phyloP scores from a whole-genome alignment of 2,329 filamentous ascomycete genomes.

The Aspergillus persii region DNA sequence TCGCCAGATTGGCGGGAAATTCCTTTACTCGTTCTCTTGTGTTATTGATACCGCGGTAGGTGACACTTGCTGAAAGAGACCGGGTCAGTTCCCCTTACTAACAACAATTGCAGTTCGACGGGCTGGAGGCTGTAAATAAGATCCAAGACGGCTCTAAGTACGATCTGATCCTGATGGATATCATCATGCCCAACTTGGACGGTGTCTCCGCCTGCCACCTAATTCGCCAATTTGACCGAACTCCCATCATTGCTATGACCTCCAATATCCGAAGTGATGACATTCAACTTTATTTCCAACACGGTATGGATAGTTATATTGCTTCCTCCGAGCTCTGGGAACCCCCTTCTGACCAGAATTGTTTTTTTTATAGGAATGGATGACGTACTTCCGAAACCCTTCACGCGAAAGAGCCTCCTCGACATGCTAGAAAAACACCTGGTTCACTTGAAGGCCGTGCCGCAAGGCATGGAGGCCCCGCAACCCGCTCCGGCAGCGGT shows the following conservation, averaged over 20 bases:
- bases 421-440: constrained; percentile 87
- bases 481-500: constrained; percentile 35
- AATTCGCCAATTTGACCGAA: constrained; percentile 80
- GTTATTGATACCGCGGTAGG: constrained; percentile 62
- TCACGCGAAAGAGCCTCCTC: constrained; percentile 82
- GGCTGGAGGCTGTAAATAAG: constrained; percentile 86
- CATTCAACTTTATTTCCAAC: constrained; percentile 94
- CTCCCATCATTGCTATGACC: constrained; percentile 96
- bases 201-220: constrained; percentile 92
- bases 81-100: not conserved
- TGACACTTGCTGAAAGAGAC: constrained; percentile 15
- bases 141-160: constrained; percentile 66
- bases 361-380: constrained; percentile 72
- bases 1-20: constrained; percentile 65
- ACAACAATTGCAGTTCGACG: constrained; percentile 65
- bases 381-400: constrained; percentile 93
- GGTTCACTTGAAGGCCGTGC: constrained; percentile 72
- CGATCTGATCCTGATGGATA: constrained; percentile 79
- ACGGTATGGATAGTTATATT: constrained; percentile 61
- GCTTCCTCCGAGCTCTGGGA: not conserved
- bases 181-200: constrained; percentile 96
- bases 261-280: constrained; percentile 97
- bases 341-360: constrained; percentile 21
- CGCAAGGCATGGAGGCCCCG: constrained; percentile 55
- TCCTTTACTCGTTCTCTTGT: constrained; percentile 64